Evolutionary conservation across 2,329 filamentous ascomycete species (phyloP), one percentile per base, ranked within the genome.

Genomic region (Penicillium sp.): DNA sequence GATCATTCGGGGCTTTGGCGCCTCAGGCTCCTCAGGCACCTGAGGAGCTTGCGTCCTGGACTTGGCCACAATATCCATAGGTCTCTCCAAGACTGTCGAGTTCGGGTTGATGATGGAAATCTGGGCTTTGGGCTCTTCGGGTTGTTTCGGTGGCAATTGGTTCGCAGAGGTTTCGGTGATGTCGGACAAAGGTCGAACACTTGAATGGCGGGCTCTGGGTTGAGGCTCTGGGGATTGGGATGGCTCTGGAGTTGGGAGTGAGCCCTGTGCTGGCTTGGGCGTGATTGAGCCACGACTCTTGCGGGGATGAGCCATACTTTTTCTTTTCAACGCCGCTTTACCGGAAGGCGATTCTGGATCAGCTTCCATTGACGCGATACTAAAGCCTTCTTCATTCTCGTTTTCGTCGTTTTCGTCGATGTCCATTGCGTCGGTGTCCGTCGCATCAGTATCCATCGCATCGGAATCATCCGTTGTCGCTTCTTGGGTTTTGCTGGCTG

Each of bases 1-100:
- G 50, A 97, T 93, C 61, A 94, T 92, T 49, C 94, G 88, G 48
- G 91, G 80, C 71, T 92, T 96, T 1, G 91, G 89, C 0, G 83
- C 86, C 0, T 82, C 84, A 26, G 90, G 85, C 70, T 96, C 89
- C 40, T 90, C 84, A n/a, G 85, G 76, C 0, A 83, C 81, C 6
- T 80, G 75, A 26, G 85, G 79, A 2, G 84, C 81, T 67, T 87
- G 79, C 32, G 87, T 88, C 56, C 92, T 86, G 44, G 91, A 90
- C 74, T 95, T 93, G 55, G 96, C 79, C 45, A 96, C 86, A 62
- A 97, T 96, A 66, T 97, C 93, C 87, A 96, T 92, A 0, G 93
- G 93, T 70, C 85, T 90, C 68, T 96, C 91, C 62, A 96, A 75
- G 54, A 90, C 79, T 0, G 90, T 89, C 63, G 90, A 84, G 75